Conservation (phyloP, 208 protist species). For the Trypanosoma melophagium region DNA sequence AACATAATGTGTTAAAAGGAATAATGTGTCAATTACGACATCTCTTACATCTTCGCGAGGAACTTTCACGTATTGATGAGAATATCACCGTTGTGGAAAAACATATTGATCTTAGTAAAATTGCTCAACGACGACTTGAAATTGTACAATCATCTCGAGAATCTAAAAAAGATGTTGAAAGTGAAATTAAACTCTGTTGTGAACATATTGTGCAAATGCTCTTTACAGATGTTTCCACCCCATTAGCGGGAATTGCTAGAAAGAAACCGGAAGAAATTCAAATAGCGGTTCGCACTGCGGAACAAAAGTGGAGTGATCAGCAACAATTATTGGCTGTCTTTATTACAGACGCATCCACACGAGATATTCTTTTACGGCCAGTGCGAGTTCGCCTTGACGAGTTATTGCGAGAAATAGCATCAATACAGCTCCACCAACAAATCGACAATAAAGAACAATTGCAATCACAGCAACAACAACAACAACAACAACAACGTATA, state of each 20-base stretch:
- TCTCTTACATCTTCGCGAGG: slow-evolving; percentile 69
- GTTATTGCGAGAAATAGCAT: slow-evolving; percentile 17
- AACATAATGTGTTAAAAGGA: slow-evolving; percentile 32
- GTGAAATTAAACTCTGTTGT: slow-evolving; percentile 55
- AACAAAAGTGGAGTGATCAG: slow-evolving; percentile 3
- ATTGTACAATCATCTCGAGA: slow-evolving; percentile 82
- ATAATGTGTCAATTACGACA: slow-evolving; percentile 74
- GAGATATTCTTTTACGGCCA: slow-evolving; percentile 26
- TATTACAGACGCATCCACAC: slow-evolving; percentile 14
- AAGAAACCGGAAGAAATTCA: slow-evolving; percentile 37
- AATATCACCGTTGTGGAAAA: slow-evolving; percentile 86
- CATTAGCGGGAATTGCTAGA: slow-evolving; percentile 50
- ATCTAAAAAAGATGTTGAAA: slow-evolving; percentile 81
- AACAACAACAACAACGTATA: background rate
- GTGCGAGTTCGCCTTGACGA: slow-evolving; percentile 28
- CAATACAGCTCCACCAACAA: slow-evolving; percentile 2
- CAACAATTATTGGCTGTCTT: slow-evolving; percentile 14
- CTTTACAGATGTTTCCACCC: slow-evolving; percentile 43
- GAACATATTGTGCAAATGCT: slow-evolving; percentile 63
- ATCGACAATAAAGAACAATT: background rate
- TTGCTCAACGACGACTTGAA: slow-evolving; percentile 58
- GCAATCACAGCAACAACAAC: background rate
- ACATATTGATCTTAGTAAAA: slow-evolving; percentile 58
- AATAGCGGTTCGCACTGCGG: slow-evolving; percentile 1
- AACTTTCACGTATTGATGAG: slow-evolving; percentile 72